Evolutionary conservation across 805 yeast genomes (phyloP).

Genomic region (Myxozyma lipomycoides): DNA sequence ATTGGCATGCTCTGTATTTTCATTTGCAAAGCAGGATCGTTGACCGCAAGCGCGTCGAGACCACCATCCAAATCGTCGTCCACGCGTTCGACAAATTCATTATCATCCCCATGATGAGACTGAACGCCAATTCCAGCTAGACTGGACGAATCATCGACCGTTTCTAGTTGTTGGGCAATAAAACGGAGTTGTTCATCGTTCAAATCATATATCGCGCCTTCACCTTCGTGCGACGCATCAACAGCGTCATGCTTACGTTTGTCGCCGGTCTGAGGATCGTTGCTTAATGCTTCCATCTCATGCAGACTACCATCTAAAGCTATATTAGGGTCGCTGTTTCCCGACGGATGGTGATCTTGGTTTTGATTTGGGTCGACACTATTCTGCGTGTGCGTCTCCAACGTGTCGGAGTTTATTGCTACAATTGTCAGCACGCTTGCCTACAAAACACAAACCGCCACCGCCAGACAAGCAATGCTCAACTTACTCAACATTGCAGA

Average conservation of each 20-base stretch:
- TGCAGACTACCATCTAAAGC: background rate
- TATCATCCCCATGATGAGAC: background rate
- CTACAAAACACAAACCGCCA: no score
- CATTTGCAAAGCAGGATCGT: slow-evolving; percentile 19
- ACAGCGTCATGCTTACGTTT: background rate
- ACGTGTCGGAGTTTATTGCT: no score
- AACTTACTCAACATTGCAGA: no score
- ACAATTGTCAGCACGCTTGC: no score
- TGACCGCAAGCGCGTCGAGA: slow-evolving; percentile 1
- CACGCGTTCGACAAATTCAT: background rate
- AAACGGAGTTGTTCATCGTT: slow-evolving; percentile 34
- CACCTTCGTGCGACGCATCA: background rate
- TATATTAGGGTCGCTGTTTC: background rate
- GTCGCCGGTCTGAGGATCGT: no score
- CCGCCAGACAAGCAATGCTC: no score
- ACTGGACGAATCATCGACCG: slow-evolving; percentile 6
- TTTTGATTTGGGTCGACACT: no score
- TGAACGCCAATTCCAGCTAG: background rate
- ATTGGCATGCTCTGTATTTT: slow-evolving; percentile 48
- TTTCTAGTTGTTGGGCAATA: slow-evolving; percentile 32
- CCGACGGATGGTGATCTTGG: no score
- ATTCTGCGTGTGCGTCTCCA: no score
- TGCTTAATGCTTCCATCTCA: background rate
- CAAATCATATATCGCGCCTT: slow-evolving; percentile 22
- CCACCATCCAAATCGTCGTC: slow-evolving; percentile 2